Evolutionary conservation across 768 basidiomycete genomes (phyloP).

Genomic region (Candolleomyces efflorescens): DNA sequence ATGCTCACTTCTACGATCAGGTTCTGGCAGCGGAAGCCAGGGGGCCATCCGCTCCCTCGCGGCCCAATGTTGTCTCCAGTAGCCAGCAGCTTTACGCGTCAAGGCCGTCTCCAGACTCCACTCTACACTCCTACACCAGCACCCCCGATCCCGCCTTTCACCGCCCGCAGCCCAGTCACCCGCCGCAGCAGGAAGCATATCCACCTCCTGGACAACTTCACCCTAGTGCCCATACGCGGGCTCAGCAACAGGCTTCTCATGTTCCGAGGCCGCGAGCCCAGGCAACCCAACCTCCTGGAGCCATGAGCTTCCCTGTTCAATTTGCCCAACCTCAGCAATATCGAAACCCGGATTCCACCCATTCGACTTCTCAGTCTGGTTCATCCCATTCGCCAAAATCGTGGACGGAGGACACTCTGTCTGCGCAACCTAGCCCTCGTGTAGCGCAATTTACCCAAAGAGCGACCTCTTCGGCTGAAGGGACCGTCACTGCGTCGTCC

Average conservation of each 20-base stretch:
- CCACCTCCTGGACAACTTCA: background rate
- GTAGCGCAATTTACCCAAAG: too few relatives aligned
- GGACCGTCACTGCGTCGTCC: too few relatives aligned
- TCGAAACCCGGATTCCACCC: too few relatives aligned
- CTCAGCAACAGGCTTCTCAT: background rate
- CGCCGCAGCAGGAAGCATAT: background rate
- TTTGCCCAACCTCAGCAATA: background rate
- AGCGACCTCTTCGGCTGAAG: too few relatives aligned
- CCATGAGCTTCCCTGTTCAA: background rate
- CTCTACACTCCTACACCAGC: conserved; percentile 22
- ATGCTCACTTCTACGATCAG: background rate
- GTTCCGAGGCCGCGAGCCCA: background rate
- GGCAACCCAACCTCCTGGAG: background rate
- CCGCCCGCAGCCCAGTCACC: conserved; percentile 11
- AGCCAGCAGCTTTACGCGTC: background rate
- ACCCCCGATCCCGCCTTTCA: conserved; percentile 28
- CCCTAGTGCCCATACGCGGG: background rate
- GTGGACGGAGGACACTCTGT: too few relatives aligned
- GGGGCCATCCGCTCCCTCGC: too few relatives aligned
- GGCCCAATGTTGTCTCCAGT: background rate
- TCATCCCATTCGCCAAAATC: too few relatives aligned
- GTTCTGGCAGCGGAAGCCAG: too few relatives aligned
- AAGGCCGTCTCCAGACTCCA: conserved; percentile 19
- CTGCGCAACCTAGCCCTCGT: too few relatives aligned
- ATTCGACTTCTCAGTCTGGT: too few relatives aligned